Base-by-base conservation (phyloP, 495 filamentous ascomycete species). In the Gamarada debralockiae region DNA sequence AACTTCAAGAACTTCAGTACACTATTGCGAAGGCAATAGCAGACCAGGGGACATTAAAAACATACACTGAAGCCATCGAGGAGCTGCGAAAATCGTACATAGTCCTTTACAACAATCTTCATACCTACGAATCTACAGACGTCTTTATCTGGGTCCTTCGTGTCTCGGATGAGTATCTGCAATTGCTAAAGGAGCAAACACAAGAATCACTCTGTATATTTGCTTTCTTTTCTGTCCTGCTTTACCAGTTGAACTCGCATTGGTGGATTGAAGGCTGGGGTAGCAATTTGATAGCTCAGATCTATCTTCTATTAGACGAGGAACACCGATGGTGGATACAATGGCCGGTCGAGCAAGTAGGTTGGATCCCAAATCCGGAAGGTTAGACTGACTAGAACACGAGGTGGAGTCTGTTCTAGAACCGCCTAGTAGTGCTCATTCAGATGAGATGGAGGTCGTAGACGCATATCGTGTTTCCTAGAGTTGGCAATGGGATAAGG, bases 211-310 rank as follows among this genome's bases (percentile, higher is more conserved):
- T 74, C 40, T 66, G 65, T 22, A 62, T 74, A 0, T 59, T 74
- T 39, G 59, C 65, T 3, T 71, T 66, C 48, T 74, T 67, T 53
- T 68, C 65, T 40, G 70, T 68, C 6, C 34, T 74, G 31, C 52
- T 65, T 4, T 52, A 65, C 23, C 57, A 66, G 9, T 23, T 65
- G 14, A 62, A 71, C 22, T 64, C 58, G 31, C 48, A 50, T 3
- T 74, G 71, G 71, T 73, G 68, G 64, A 50, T 68, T 15, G 59
- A 65, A 56, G 68, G 62, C 2, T 73, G 65, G 48, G 65, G 67
- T 7, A 31, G 61, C 29, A 64, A 67, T 34, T 37, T 71, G 17
- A 61, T 73, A 5, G 52, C 46, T 20, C 60, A 52, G 14, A 73
- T 73, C 47, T 68, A 69, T 37, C 42, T 57, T n/a, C 48, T 54